phyloP scores from a whole-genome alignment of 495 filamentous ascomycete genomes.

The Xylaria telfairii region DNA sequence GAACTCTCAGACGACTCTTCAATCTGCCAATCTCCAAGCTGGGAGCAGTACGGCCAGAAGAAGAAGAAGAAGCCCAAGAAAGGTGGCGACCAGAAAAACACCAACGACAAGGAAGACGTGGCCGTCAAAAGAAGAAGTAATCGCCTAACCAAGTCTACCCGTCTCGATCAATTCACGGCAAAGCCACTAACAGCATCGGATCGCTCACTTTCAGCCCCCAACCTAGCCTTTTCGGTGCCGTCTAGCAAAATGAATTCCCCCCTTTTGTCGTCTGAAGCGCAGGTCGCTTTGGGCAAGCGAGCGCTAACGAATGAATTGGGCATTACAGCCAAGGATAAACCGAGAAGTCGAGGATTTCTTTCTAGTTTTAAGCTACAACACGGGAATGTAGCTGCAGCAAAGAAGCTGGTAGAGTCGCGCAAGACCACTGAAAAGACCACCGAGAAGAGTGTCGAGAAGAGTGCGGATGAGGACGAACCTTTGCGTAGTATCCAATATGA shows the following conservation, averaged over 20 bases:
- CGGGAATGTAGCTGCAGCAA: constrained; percentile 37
- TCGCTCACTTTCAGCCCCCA: constrained; percentile 35
- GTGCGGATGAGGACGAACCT: constrained; percentile 10
- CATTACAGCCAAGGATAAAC: constrained; percentile 27
- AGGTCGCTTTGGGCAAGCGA: background rate
- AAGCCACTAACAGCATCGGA: constrained; percentile 32
- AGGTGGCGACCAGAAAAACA: constrained; percentile 48
- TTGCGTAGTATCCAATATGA: constrained; percentile 18
- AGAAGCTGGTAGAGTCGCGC: constrained; percentile 35
- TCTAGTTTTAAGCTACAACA: constrained; percentile 38
- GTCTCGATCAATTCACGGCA: constrained; percentile 27
- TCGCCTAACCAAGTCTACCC: constrained; percentile 44
- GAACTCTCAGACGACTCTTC: constrained; percentile 56
- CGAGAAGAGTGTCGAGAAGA: constrained; percentile 7
- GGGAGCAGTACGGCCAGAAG: constrained; percentile 57
- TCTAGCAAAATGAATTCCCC: constrained; percentile 25
- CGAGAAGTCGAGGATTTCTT: constrained; percentile 38
- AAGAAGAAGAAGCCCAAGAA: constrained; percentile 57
- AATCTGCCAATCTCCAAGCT: constrained; percentile 63
- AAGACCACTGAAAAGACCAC: constrained; percentile 10
- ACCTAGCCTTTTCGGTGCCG: constrained; percentile 31
- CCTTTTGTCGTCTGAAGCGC: background rate
- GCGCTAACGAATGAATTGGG: constrained; percentile 24
- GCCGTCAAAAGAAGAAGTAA: constrained; percentile 48
- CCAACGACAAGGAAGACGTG: constrained; percentile 51